Evolutionary conservation across 306 rosid species (phyloP).

Genomic region (Quercus parvula): DNA sequence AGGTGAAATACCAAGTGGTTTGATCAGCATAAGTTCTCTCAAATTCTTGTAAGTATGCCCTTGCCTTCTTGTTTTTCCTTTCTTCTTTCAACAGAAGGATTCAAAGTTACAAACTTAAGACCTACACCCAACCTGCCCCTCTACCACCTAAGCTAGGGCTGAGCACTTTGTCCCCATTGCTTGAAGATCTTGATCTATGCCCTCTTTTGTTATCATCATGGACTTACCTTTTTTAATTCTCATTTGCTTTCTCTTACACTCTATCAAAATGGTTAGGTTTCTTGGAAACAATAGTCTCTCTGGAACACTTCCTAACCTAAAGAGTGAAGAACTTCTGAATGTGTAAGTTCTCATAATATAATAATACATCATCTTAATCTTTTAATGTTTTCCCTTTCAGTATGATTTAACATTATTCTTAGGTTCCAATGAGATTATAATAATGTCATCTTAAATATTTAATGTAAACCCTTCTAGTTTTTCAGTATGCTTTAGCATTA

Average conservation of each 20-base stretch:
- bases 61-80: neutral
- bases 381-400: no score
- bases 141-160: no score
- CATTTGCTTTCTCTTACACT: neutral
- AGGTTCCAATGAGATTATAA: no score
- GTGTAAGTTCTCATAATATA: constrained; percentile 13
- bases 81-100: neutral
- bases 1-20: constrained; percentile 21
- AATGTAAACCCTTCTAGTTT: no score
- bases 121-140: no score
- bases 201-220: no score
- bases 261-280: constrained; percentile 10
- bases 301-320: constrained; percentile 23
- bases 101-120: no score
- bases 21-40: constrained; percentile 17
- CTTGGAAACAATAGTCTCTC: constrained; percentile 37
- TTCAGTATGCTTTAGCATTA: no score
- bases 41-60: constrained; percentile 9
- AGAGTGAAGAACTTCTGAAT: neutral
- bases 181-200: neutral
- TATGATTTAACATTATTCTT: no score
- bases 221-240: neutral
- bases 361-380: no score
- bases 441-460: no score
- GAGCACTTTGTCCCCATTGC: neutral